Conservation (phyloP, 805 yeast genomes). For the Vanderwaltozyma yarrowii region DNA sequence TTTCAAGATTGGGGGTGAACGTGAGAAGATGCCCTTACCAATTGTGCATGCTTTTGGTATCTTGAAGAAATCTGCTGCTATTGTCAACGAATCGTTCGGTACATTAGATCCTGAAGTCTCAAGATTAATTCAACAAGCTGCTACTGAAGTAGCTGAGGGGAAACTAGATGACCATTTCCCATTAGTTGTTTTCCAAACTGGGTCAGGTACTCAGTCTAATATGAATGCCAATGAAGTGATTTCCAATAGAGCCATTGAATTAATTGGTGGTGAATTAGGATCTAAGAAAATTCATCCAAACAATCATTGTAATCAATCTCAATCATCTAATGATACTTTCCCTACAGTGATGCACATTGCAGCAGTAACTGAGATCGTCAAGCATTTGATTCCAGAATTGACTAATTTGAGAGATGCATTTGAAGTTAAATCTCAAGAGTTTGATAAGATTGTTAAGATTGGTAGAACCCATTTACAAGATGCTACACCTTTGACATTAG, state of each 20-base stretch:
- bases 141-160: conserved; percentile 89
- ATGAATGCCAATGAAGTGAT: conserved; percentile 99
- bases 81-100: conserved; percentile 77
- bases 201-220: conserved; percentile 96
- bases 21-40: conserved; percentile 87
- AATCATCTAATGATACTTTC: conserved; percentile 95
- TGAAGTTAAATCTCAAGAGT: conserved; percentile 69
- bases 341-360: conserved; percentile 99
- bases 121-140: conserved; percentile 81
- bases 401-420: conserved; percentile 68
- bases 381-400: conserved; percentile 71
- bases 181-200: conserved; percentile 96
- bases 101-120: conserved; percentile 75
- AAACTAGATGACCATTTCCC: conserved; percentile 92
- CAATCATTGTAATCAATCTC: conserved; percentile 97
- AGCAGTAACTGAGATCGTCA: conserved; percentile 79
- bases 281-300: conserved; percentile 93
- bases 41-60: conserved; percentile 86
- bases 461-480: conserved; percentile 99
- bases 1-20: conserved; percentile 73
- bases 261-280: conserved; percentile 85
- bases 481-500: conserved; percentile 94
- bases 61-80: conserved; percentile 88
- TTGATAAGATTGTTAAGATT: conserved; percentile 81
- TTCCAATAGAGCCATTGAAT: conserved; percentile 93